These are phyloP conservation scores for Aaosphaeria pasadenensis DNA, from an alignment of 2,329 filamentous ascomycete genomes.

Conservation along the genomic window DNA sequence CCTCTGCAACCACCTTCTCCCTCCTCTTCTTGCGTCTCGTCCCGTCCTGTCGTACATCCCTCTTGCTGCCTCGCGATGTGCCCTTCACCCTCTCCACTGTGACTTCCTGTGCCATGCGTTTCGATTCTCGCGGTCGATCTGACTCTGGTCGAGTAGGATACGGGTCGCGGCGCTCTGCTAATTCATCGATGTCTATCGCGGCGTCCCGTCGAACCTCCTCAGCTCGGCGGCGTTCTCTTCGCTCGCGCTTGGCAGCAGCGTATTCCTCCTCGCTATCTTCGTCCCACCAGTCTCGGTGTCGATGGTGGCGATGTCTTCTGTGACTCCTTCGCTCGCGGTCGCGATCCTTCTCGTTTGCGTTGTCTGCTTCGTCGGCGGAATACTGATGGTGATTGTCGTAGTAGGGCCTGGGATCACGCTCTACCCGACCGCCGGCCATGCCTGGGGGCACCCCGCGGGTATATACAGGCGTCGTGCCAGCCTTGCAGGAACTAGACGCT, in stretches of 20 bases:
- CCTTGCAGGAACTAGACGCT: constrained; percentile 27
- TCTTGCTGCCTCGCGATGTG: constrained; percentile 20
- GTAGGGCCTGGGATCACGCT: constrained; percentile 28
- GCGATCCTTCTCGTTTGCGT: background rate
- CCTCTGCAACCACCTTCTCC: constrained; percentile 18
- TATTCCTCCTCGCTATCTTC: constrained; percentile 23
- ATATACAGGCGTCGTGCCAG: constrained; percentile 19
- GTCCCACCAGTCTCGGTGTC: constrained; percentile 20
- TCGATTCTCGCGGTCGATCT: constrained; percentile 25
- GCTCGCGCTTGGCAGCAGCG: constrained; percentile 23
- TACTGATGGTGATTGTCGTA: constrained; percentile 20
- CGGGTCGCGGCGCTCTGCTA: constrained; percentile 35
- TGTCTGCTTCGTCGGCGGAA: constrained; percentile 11
- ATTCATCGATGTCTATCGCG: constrained; percentile 39
- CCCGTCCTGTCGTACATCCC: constrained; percentile 26
- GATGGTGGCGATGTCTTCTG: constrained; percentile 18
- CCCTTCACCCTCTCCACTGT: constrained; percentile 23
- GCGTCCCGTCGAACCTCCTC: constrained; percentile 25
- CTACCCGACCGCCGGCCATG: constrained; percentile 33
- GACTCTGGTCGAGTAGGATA: constrained; percentile 36
- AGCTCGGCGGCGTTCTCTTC: constrained; percentile 29
- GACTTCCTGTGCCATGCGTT: constrained; percentile 32
- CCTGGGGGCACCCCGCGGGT: constrained; percentile 21
- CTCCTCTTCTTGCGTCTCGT: constrained; percentile 27
- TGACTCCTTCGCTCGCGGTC: constrained; percentile 25